Evolutionary conservation across 176 grass and related monocot species (phyloP).

Genomic region (Eleusine indica): DNA sequence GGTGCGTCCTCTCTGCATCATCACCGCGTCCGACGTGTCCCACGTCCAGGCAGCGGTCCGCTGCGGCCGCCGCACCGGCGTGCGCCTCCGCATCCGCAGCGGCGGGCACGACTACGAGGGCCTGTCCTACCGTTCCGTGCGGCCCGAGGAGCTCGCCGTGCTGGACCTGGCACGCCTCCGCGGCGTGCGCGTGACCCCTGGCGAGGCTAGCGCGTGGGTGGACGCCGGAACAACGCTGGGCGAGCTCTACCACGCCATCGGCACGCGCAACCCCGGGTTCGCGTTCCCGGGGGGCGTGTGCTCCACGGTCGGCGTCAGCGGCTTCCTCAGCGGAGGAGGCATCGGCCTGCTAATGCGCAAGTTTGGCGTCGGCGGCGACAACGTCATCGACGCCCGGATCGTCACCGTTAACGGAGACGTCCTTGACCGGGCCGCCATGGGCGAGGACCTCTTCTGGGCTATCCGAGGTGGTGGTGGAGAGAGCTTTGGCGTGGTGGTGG

Average conservation of each 20-base stretch:
- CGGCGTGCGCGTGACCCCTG: background rate
- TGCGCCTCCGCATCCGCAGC: conserved; percentile 55
- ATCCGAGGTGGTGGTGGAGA: conserved; percentile 54
- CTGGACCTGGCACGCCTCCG: conserved; percentile 38
- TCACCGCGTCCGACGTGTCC: conserved; percentile 39
- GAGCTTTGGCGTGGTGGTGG: conserved; percentile 50
- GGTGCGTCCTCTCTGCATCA: conserved; percentile 43
- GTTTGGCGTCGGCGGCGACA: conserved; percentile 15
- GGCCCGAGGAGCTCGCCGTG: conserved; percentile 36
- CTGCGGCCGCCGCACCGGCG: conserved; percentile 38
- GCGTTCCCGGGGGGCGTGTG: conserved; percentile 25
- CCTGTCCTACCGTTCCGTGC: conserved; percentile 55
- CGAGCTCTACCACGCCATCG: conserved; percentile 42
- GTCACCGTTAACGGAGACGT: conserved; percentile 45
- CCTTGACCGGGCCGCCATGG: conserved; percentile 46
- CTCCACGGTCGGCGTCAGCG: conserved; percentile 30
- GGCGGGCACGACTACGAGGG: conserved; percentile 75
- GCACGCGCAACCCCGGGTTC: conserved; percentile 28
- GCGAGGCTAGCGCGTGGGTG: conserved; percentile 32
- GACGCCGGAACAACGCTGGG: conserved; percentile 27
- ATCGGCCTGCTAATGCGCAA: conserved; percentile 40
- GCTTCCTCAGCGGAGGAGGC: conserved; percentile 29
- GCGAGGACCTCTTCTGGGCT: conserved; percentile 52
- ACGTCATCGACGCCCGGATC: conserved; percentile 38
- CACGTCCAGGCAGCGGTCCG: conserved; percentile 50